phyloP scores from a whole-genome alignment of 169 alveolate genomes.

The Plasmodium gallinaceum region DNA sequence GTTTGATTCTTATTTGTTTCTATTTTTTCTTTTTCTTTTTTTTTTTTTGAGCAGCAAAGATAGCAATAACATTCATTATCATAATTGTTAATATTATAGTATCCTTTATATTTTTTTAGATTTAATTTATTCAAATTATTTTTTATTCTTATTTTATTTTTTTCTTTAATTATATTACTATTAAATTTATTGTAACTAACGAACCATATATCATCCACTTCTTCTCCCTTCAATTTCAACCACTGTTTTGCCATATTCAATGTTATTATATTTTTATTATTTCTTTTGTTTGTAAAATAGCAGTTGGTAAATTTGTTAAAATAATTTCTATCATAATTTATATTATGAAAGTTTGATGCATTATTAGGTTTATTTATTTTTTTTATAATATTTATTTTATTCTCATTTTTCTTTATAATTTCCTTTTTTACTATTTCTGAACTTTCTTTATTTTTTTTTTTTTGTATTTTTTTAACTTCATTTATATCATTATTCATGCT shows the following conservation, averaged over 20 bases:
- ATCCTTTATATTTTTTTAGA: not conserved
- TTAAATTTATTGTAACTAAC: conserved; percentile 24
- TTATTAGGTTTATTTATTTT: not conserved
- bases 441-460: not conserved
- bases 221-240: conserved; percentile 61
- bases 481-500: not conserved
- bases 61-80: conserved; percentile 65
- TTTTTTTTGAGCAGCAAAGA: not conserved
- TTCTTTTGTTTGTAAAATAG: conserved; percentile 19
- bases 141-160: conserved; percentile 1
- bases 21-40: conserved; percentile 7
- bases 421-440: not conserved
- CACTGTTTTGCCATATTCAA: conserved; percentile 56
- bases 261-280: conserved; percentile 28
- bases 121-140: not conserved
- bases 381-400: not conserved
- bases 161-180: conserved; percentile 30
- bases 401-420: not conserved
- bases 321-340: not conserved
- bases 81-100: conserved; percentile 28
- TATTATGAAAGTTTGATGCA: not conserved
- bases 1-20: conserved; percentile 1
- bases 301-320: conserved; percentile 14
- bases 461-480: not conserved
- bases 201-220: conserved; percentile 43